Percentiles rank a stretch among this genome's conserved stretches.
Conservation (phyloP, 345 rosid genomes). For the Cochlearia excelsa region DNA sequence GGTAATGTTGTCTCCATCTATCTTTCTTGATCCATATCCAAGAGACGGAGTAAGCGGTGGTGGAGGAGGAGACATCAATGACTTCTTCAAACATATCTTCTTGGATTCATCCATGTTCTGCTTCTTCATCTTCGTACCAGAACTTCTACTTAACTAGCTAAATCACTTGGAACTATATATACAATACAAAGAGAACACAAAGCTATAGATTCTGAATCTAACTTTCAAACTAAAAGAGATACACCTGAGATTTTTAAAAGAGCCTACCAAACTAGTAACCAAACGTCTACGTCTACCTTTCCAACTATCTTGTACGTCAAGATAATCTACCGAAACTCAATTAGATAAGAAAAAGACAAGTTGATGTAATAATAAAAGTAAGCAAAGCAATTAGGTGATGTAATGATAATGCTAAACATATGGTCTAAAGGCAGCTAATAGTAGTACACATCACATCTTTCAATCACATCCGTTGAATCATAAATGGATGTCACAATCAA, state of each 20-base stretch:
- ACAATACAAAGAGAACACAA: neutral
- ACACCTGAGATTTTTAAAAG: slow-evolving; percentile 31
- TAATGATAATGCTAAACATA: slow-evolving; percentile 29
- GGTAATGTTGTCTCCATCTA: slow-evolving; percentile 49
- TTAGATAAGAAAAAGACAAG: slow-evolving; percentile 34
- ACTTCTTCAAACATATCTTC: slow-evolving; percentile 29
- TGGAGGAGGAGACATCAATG: slow-evolving; percentile 37
- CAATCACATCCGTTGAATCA: slow-evolving; percentile 31
- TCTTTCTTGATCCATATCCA: slow-evolving; percentile 42
- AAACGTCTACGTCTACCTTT: neutral
- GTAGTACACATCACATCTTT: neutral
- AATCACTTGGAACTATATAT: slow-evolving; percentile 14
- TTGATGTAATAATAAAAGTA: slow-evolving; percentile 24
- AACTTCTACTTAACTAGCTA: slow-evolving; percentile 13
- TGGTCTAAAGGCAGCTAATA: slow-evolving; percentile 6
- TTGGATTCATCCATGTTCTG: slow-evolving; percentile 25
- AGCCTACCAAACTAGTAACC: slow-evolving; percentile 23
- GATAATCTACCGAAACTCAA: slow-evolving; percentile 25
- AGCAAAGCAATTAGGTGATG: slow-evolving; percentile 14
- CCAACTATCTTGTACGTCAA: slow-evolving; percentile 31
- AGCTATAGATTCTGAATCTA: slow-evolving; percentile 53
- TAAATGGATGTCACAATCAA: slow-evolving; percentile 24
- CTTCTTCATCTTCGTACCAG: slow-evolving; percentile 43
- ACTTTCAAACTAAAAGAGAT: slow-evolving; percentile 46
- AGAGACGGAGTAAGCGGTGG: slow-evolving; percentile 56